Evolutionary conservation across 805 yeast species (phyloP), one percentile per base, ranked within the genome.

Genomic region (Wickerhamiella dianesei): DNA sequence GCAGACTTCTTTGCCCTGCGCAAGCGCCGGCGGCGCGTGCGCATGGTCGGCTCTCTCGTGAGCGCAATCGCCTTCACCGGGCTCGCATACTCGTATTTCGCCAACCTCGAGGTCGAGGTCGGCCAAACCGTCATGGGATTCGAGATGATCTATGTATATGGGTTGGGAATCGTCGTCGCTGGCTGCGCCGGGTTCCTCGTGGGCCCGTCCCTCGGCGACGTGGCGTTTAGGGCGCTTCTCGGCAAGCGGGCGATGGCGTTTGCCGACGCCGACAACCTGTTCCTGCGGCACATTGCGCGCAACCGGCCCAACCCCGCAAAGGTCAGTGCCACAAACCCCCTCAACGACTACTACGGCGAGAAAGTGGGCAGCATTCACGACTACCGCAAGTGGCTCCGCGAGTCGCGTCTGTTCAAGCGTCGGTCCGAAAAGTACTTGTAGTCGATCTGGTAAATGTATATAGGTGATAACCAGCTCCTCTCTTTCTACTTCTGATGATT

Each of bases 291-390:
- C 59, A 74, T 92, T 52, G 76, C 75, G 56, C 70, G 71, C 48
- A 82, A 86, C 65, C 74, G 98, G 58, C 96, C 88, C 25, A 95
- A 92, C 67, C 95, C 98, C 18, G 75, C 88, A 17, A 77, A 82
- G 48, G 96, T 88, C 67, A 77, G 87, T 59, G 53, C 50, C 21
- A 51, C 64, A 32, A 92, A 89, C 65, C 97, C 97, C 13, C 94
- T 92, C 42, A 96, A 96, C n/a, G 98, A 92, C 65, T 92, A 87
- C 67, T 92, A 92, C 62, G 98, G 98, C 37, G 98, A 92, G 67
- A 84, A 84, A 65, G 88, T 92, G 51, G 85, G 86, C 45, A 81
- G 94, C 45, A 66, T 89, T 59, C 76, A 76, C 56, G 88, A 78
- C 54, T 92, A 92, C 67, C 82, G 87, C 67, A 92, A 84, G 64